phyloP scores from a whole-genome alignment of 441 rosid species.

The Macaranga tanarius region DNA sequence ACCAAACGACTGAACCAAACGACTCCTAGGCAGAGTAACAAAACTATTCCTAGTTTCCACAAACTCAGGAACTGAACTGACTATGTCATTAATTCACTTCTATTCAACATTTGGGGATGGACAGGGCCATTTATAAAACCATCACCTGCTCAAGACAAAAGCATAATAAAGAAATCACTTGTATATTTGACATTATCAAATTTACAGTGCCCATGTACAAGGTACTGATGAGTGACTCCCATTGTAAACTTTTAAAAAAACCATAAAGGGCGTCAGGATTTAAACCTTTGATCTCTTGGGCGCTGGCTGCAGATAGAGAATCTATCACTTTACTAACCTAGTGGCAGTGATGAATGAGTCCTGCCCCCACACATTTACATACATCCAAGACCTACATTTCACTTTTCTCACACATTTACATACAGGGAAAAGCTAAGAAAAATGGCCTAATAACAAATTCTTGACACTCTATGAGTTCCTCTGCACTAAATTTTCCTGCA shows the following conservation, averaged over 20 bases:
- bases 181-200: neutral
- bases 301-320: too few species aligned
- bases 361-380: neutral
- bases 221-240: neutral
- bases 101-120: too few species aligned
- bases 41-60: too few species aligned
- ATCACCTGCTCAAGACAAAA: neutral
- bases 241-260: too few species aligned
- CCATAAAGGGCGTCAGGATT: too few species aligned
- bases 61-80: too few species aligned
- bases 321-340: neutral
- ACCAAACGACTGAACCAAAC: too few species aligned
- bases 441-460: too few species aligned
- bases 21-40: too few species aligned
- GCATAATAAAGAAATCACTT: neutral
- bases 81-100: too few species aligned
- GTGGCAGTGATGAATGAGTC: neutral
- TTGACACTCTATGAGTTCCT: constrained; percentile 29
- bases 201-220: constrained; percentile 11
- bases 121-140: too few species aligned
- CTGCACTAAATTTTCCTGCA: constrained; percentile 34
- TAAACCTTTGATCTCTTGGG: too few species aligned
- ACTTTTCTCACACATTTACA: neutral
- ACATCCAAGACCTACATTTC: neutral
- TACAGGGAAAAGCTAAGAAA: neutral